Base-by-base conservation (phyloP, 75 land plant species). In the Azolla pinnata region DNA sequence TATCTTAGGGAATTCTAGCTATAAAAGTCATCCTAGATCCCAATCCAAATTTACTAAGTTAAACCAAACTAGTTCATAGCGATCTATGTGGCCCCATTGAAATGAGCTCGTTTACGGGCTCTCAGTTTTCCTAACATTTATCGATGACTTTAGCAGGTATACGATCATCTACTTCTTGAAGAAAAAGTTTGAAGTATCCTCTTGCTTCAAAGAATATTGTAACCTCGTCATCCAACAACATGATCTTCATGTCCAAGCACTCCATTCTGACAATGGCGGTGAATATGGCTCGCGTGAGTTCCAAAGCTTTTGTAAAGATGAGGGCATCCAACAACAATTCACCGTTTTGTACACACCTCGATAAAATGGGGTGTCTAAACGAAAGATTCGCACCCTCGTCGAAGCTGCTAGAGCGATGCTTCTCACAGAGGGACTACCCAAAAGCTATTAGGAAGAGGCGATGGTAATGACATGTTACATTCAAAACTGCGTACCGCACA, bases 351-450 rank as follows among this genome's bases (percentile, higher is more conserved):
- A 64, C 28, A 64, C 58, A 21, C 74, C 67, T 45, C 25, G 49
- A 40, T 62, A 70, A 25, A 70, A 70, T 56, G 60, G 60, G 4
- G 62, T 67, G 8, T 49, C 54, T 5, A 55, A 67, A 59, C 18
- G 69, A 5, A 67, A 67, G 21, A 62, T 61, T 29, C 4, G 59
- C 4, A 44, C 59, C 17, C 28, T 69, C 23, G 33, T 54, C 24
- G 62, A 71, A 33, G 52, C 59, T 61, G 67, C 63, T 2, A 23
- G 57, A 19, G 58, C 56, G 46, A 64, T 71, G 67, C 29, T 71
- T 42, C 27, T 63, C 1, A 54, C 0, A 0, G 59, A 58, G 29
- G 21, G 28, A 9, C 33, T 64, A 0, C 56, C 67, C 7, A 71
- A 59, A 31, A 8, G 29, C 16, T 71, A 47, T 24, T 71, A 58